These are phyloP conservation scores for Thraustotheca clavata DNA, from an alignment of 352 stramenopile species.

Conservation along the genomic window DNA sequence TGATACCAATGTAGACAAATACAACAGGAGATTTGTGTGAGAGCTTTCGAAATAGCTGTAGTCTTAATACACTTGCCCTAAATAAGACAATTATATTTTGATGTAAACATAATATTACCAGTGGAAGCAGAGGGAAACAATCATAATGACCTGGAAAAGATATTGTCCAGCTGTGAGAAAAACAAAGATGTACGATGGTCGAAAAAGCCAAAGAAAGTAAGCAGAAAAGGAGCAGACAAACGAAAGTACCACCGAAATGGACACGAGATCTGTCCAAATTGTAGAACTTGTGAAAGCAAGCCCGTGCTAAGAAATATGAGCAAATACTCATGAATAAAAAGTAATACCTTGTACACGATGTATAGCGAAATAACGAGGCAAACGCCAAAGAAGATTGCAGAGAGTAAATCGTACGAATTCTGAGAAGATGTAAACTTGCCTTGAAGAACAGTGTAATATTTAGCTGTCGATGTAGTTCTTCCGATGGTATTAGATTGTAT, in stretches of 20 bases:
- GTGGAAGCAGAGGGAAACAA: slow-evolving; percentile 83
- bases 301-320: slow-evolving; percentile 34
- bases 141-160: slow-evolving; percentile 83
- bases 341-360: slow-evolving; percentile 26
- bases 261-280: slow-evolving; percentile 80
- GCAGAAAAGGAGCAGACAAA: slow-evolving; percentile 70
- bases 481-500: background rate
- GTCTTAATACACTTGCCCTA: slow-evolving; percentile 60
- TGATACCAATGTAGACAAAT: slow-evolving; percentile 58
- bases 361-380: slow-evolving; percentile 76
- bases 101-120: slow-evolving; percentile 29
- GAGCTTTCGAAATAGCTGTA: slow-evolving; percentile 84
- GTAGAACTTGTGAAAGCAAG: slow-evolving; percentile 73
- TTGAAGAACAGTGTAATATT: background rate
- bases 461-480: background rate
- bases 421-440: background rate
- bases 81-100: background rate
- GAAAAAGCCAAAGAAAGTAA: slow-evolving; percentile 74
- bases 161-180: slow-evolving; percentile 82
- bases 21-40: slow-evolving; percentile 69
- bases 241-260: slow-evolving; percentile 71
- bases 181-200: slow-evolving; percentile 76
- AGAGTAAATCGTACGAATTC: slow-evolving; percentile 42
- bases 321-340: background rate
- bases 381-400: slow-evolving; percentile 56